These are phyloP conservation scores for Lentinula edodes DNA, from an alignment of 768 basidiomycete genomes.

Conservation along the genomic window DNA sequence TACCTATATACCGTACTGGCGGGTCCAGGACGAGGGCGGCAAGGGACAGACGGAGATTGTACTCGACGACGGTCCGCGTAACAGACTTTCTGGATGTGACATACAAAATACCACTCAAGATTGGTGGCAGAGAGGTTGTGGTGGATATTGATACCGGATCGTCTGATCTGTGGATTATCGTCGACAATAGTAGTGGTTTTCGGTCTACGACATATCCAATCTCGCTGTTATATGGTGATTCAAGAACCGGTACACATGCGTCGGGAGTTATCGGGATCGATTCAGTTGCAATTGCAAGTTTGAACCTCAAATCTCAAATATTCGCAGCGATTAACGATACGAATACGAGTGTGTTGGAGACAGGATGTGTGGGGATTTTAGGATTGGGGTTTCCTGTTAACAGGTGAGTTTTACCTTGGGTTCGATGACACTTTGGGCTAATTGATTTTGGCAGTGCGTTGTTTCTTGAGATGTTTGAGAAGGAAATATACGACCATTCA, in stretches of 20 bases:
- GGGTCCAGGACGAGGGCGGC: too few relatives aligned
- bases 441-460: neutral
- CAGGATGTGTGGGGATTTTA: conserved; percentile 60
- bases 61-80: too few relatives aligned
- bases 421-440: neutral
- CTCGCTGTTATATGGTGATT: conserved; percentile 63
- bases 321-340: conserved; percentile 67
- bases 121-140: conserved; percentile 48
- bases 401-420: conserved; percentile 34
- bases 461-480: neutral
- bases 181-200: conserved; percentile 56
- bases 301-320: conserved; percentile 30
- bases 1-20: too few relatives aligned
- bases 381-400: conserved; percentile 73
- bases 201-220: conserved; percentile 40
- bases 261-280: conserved; percentile 59
- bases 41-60: too few relatives aligned
- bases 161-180: conserved; percentile 71
- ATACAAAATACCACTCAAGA: conserved; percentile 55
- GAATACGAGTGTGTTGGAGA: conserved; percentile 54
- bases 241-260: conserved; percentile 63
- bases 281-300: conserved; percentile 21
- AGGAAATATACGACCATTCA: neutral
- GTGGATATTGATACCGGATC: conserved; percentile 73
- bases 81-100: conserved; percentile 51